Evolutionary conservation across 2,329 filamentous ascomycete genomes (phyloP).

Genomic region (Plectosphaerella sp.): DNA sequence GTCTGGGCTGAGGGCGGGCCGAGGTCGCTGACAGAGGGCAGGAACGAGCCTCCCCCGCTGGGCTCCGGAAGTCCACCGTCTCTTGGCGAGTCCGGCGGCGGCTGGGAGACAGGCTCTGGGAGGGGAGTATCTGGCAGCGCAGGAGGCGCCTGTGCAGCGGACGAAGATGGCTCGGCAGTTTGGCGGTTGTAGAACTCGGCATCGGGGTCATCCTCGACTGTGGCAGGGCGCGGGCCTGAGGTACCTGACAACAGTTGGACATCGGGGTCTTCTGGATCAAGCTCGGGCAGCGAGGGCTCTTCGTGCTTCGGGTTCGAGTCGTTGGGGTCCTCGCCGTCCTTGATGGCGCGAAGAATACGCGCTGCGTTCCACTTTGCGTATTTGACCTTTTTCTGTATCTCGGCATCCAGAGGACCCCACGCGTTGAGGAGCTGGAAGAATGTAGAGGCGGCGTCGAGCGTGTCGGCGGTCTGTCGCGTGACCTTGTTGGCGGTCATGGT

Average conservation of each 20-base stretch:
- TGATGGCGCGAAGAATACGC: slow-evolving; percentile 85
- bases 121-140: slow-evolving; percentile 18
- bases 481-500: slow-evolving; percentile 79
- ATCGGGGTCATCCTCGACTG: slow-evolving; percentile 51
- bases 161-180: slow-evolving; percentile 4
- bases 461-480: slow-evolving; percentile 86
- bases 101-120: neutral
- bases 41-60: slow-evolving; percentile 6
- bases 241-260: slow-evolving; percentile 44
- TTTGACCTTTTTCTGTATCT: slow-evolving; percentile 83
- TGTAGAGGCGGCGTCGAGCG: slow-evolving; percentile 85
- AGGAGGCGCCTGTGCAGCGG: slow-evolving; percentile 19
- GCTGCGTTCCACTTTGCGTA: slow-evolving; percentile 95
- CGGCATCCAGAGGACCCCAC: slow-evolving; percentile 72
- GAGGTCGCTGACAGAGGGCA: slow-evolving; percentile 3
- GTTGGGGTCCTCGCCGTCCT: slow-evolving; percentile 89
- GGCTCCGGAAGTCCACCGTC: slow-evolving; percentile 6
- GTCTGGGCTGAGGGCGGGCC: slow-evolving; percentile 11
- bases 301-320: slow-evolving; percentile 73
- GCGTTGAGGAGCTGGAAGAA: slow-evolving; percentile 86
- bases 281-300: slow-evolving; percentile 37
- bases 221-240: slow-evolving; percentile 32
- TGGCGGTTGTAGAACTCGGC: slow-evolving; percentile 20
- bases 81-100: slow-evolving; percentile 17
- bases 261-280: slow-evolving; percentile 64